Evolutionary conservation across 73 alveolate species (phyloP), one percentile per base, ranked within the genome.

Genomic region (Paramecium sexaurelia): DNA sequence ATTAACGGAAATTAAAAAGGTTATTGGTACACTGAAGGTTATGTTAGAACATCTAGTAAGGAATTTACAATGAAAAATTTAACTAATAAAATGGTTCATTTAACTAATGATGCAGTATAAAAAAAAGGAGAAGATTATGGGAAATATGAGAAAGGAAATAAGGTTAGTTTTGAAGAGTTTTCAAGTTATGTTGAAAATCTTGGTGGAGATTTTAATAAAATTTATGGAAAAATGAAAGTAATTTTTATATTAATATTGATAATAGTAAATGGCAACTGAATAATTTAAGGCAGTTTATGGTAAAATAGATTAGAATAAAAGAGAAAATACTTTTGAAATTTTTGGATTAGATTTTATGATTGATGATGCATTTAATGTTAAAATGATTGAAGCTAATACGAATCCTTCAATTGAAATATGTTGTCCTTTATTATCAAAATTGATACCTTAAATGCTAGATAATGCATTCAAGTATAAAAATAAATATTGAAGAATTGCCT

Each of bases 1-100:
- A 95, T 96, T 6, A 97, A 96, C 68, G 97, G 99, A 37, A 95
- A 95, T 90, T 84, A 95, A 29, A 93, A 95, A 85, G 99, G 98
- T 36, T 98, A 95, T 90, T 98, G 97, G 98, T 98, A 98, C 91
- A 95, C 94, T 32, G 99, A 98, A 45, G 99, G 99, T 13, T 98
- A 98, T 75, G 66, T 98, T 41, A 96, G 99, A 91, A 98, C 99
- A 7, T 93, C 98, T 56, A 92, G 97, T 36, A 96, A 96, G 92
- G 97, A 95, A 69, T 98, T 95, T 82, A 93, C 95, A 43, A 88
- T 98, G 19, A 97, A 98, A 86, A 98, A 96, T 91, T 92, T 95
- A 4, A 92, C 97, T 26, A 96, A 97, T 92, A 96, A 95, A 93
- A 92, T 93, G 87, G 92, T 96, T 40, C 99, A 98, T 92, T 92